These are phyloP conservation scores for Paramecium sonneborni DNA, from an alignment of 73 alveolate genomes.

Conservation along the genomic window DNA sequence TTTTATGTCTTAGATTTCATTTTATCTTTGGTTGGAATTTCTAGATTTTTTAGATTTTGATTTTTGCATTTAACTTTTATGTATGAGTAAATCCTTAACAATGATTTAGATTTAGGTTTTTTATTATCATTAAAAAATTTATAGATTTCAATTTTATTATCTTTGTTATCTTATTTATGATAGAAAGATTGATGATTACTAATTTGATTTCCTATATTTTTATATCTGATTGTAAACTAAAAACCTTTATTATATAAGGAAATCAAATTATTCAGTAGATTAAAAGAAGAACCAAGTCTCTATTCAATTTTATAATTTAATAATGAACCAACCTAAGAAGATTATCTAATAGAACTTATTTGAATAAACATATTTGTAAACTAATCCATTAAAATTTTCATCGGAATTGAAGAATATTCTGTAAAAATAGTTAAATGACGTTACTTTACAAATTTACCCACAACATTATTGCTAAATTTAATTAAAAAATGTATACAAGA, in stretches of 20 bases:
- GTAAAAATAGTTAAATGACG: neutral
- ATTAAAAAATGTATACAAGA: neutral
- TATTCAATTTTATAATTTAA: neutral
- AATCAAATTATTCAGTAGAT: neutral
- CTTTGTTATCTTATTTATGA: neutral
- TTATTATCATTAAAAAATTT: neutral
- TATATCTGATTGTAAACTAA: neutral
- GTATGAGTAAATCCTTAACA: conserved; percentile 14
- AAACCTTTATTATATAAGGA: neutral
- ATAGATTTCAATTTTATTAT: neutral
- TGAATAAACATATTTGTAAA: neutral
- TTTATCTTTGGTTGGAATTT: neutral
- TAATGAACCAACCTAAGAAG: neutral
- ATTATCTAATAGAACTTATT: neutral
- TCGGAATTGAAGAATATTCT: neutral
- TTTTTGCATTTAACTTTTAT: neutral
- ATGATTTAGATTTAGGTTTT: neutral
- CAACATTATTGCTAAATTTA: neutral
- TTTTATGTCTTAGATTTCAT: conserved; percentile 29
- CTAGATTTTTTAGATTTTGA: neutral
- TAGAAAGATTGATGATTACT: neutral
- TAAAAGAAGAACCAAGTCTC: neutral
- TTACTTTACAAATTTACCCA: neutral
- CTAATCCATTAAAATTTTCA: neutral
- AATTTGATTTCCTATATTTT: conserved; percentile 33